Percentiles rank a stretch among this genome's conserved stretches.
Evolutionary conservation across 306 rosid genomes (phyloP).

Genomic region (Pachyrhizus erosus): DNA sequence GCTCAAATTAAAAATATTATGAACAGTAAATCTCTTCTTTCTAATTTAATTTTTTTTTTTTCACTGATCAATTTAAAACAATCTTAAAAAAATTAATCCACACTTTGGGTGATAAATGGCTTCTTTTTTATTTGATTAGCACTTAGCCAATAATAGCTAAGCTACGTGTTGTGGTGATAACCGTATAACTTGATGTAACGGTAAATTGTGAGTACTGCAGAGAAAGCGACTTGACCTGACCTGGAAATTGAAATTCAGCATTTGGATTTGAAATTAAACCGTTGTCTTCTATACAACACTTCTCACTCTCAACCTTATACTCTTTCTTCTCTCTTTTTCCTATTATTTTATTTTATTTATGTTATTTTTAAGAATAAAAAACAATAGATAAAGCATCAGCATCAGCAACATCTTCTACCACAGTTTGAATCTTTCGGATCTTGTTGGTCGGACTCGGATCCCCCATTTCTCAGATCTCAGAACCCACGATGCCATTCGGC

Average conservation of each 20-base stretch:
- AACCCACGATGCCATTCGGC: constrained; percentile 24
- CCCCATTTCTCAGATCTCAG: constrained; percentile 69
- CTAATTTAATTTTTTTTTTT: too few species aligned
- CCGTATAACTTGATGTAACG: not conserved
- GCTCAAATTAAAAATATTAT: too few species aligned
- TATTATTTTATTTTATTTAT: not conserved
- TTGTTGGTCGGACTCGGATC: constrained; percentile 61
- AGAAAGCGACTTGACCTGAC: constrained; percentile 41
- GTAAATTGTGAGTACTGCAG: not conserved
- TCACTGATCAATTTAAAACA: too few species aligned
- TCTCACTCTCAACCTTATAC: constrained; percentile 23
- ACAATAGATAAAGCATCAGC: constrained; percentile 29
- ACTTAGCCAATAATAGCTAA: too few species aligned
- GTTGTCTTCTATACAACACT: not conserved
- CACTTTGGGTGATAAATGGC: too few species aligned
- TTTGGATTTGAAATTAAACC: constrained; percentile 38
- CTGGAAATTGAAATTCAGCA: constrained; percentile 37
- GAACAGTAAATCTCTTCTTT: too few species aligned
- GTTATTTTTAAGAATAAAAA: not conserved
- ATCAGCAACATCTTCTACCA: constrained; percentile 4
- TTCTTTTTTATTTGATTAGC: too few species aligned
- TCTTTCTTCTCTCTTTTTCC: constrained; percentile 7
- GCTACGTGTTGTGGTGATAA: too few species aligned
- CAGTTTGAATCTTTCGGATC: constrained; percentile 63
- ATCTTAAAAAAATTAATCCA: too few species aligned